Conservation (phyloP, 169 alveolate genomes). For the Eimeria falciformis region DNA sequence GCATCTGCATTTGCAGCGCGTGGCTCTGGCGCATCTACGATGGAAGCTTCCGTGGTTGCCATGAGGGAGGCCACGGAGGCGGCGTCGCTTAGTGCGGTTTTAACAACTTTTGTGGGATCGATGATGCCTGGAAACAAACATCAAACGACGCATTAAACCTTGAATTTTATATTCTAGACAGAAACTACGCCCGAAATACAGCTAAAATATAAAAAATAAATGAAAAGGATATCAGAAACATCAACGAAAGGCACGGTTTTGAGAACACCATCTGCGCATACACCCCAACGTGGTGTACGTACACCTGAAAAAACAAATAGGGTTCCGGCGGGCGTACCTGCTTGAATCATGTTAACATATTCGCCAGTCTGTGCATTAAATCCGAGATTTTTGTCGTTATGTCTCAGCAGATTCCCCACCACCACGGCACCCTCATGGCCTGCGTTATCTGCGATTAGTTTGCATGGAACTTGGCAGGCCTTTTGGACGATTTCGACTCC, state of each 20-base stretch:
- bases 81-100: conserved; percentile 98
- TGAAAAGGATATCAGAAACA: too few species aligned
- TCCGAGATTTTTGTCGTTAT: conserved; percentile 85
- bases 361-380: conserved; percentile 97
- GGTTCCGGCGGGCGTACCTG: too few species aligned
- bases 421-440: conserved; percentile 99
- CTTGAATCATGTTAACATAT: conserved; percentile 94
- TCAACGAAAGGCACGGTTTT: too few species aligned
- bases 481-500: conserved; percentile 97
- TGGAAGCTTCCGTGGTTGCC: conserved; percentile 97
- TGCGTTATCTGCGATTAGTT: conserved; percentile 98
- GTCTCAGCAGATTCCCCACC: conserved; percentile 94
- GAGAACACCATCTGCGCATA: too few species aligned
- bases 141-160: too few species aligned
- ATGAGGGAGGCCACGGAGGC: conserved; percentile 98
- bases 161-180: too few species aligned
- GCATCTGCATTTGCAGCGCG: conserved; percentile 2
- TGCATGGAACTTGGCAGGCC: conserved; percentile 97
- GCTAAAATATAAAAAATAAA: too few species aligned
- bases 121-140: conserved; percentile 91
- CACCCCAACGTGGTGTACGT: too few species aligned
- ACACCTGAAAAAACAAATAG: too few species aligned
- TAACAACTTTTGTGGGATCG: conserved; percentile 99
- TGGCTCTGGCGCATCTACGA: conserved; percentile 78
- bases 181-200: too few species aligned